Base-by-base conservation (phyloP, 2,329 filamentous ascomycete genomes). In the Endothia cerciana region DNA sequence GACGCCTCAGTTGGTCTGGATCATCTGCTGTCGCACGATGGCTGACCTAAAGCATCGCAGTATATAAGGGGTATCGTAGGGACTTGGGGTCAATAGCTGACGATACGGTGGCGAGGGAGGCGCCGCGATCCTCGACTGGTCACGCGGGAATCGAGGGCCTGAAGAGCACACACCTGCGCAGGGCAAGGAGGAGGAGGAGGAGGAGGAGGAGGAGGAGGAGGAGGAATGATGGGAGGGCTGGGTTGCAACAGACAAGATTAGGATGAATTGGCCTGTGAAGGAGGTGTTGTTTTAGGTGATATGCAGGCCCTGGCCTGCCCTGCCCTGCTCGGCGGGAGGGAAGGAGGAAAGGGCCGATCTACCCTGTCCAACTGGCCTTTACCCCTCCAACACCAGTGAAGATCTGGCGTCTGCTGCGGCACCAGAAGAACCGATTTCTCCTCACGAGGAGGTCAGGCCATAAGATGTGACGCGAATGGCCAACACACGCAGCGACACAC, bases 321-420 rank as follows among this genome's bases (percentile, higher is more conserved):
- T 17, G 13, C 13, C 17, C 8, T 36, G 28, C 22, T 63, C 61
- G 65, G 58, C 51, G 65, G 41, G 41, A 43, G 60, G 65, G 65
- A 58, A 61, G 65, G 58, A 65, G 43, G 36, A 62, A 62, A 67
- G 65, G 41, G 62, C 65, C 65, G 65, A 65, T n/a, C 25, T 59
- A 49, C 62, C 65, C 28, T 51, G 22, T 38, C 56, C 43, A 53
- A 33, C 38, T 19, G 36, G 4, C 33, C 47, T 36, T 17, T 49
- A 53, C 40, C 56, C 47, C 58, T 55, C 30, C 60, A 41, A 36
- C 33, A 30, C 55, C 17, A 36, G 41, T 28, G 15, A 45, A 40
- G 22, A 25, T 25, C 33, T 38, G 61, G 62, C 60, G 15, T 25
- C 30, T 43, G 58, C 36, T 56, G 63, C 63, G 56, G 59, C 63